Percentiles rank a stretch among this genome's conserved stretches.
Conservation (phyloP, 495 filamentous ascomycete species). For the Annulohypoxylon maeteangense region DNA sequence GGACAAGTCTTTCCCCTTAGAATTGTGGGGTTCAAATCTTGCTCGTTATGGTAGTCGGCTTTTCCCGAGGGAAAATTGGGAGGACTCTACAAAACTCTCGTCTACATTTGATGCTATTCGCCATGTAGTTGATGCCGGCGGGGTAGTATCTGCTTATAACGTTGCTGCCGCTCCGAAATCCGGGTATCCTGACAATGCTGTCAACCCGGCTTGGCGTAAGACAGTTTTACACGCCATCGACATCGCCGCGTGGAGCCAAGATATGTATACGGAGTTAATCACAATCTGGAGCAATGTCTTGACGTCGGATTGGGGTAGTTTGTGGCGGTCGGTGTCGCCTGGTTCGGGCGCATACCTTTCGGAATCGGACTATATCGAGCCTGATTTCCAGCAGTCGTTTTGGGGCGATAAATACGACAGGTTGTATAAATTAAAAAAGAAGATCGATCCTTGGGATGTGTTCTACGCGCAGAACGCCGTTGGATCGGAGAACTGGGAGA, state of each 20-base stretch:
- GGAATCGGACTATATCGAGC: constrained; percentile 63
- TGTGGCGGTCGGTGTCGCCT: constrained; percentile 53
- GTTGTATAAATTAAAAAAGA: constrained; percentile 59
- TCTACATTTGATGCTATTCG: constrained; percentile 59
- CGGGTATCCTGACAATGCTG: constrained; percentile 51
- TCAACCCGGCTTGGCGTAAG: constrained; percentile 63
- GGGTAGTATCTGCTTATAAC: constrained; percentile 61
- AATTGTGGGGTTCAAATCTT: constrained; percentile 54
- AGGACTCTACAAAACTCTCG: constrained; percentile 49
- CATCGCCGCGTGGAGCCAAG: constrained; percentile 51
- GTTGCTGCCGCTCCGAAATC: constrained; percentile 55
- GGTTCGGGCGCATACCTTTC: constrained; percentile 53
- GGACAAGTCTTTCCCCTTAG: constrained; percentile 59
- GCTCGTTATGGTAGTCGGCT: constrained; percentile 59
- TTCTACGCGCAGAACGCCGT: constrained; percentile 65
- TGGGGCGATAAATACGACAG: constrained; percentile 60
- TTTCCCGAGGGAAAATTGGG: constrained; percentile 63
- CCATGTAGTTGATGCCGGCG: constrained; percentile 56
- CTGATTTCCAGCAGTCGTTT: constrained; percentile 65
- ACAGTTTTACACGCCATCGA: constrained; percentile 60
- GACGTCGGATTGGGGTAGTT: constrained; percentile 61
- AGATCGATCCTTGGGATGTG: constrained; percentile 58
- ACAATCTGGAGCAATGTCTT: constrained; percentile 57
- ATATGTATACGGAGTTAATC: constrained; percentile 52
- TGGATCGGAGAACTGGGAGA: constrained; percentile 58